phyloP scores from a whole-genome alignment of 345 rosid genomes.

The Rubroshorea leprosula region DNA sequence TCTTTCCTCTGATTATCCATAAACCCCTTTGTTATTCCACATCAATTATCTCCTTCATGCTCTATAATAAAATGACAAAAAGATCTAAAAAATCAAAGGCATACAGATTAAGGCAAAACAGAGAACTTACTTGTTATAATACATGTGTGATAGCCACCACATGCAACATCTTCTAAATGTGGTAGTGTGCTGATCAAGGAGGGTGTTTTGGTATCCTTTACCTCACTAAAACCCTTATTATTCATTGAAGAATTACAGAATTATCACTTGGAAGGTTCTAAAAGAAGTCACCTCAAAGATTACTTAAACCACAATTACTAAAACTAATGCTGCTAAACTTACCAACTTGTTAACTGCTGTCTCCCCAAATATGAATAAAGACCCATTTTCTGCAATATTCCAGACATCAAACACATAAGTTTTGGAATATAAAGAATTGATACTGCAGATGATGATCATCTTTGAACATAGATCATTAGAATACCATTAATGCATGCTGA shows the following conservation, averaged over 20 bases:
- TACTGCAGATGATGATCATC: conserved; percentile 2
- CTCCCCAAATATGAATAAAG: conserved; percentile 79
- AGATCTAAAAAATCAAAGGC: not conserved
- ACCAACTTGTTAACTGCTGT: conserved; percentile 46
- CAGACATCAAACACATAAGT: conserved; percentile 17
- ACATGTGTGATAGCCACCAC: conserved; percentile 96
- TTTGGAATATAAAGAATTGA: conserved; percentile 10
- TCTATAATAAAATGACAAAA: not conserved
- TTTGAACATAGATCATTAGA: conserved; percentile 12
- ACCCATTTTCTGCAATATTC: conserved; percentile 63
- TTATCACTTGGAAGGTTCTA: conserved; percentile 6
- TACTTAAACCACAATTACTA: conserved; percentile 8
- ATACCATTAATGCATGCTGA: conserved; percentile 85
- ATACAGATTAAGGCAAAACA: conserved; percentile 6
- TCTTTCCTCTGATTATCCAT: too few species aligned
- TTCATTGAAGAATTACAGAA: conserved; percentile 14
- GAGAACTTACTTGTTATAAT: conserved; percentile 61
- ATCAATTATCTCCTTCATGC: conserved; percentile 3
- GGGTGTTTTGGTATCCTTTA: conserved; percentile 46
- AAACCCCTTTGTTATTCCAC: too few species aligned
- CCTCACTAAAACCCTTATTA: conserved; percentile 51
- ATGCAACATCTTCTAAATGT: conserved; percentile 65
- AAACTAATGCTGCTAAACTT: conserved; percentile 16
- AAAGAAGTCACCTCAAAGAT: not conserved
- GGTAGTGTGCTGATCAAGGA: conserved; percentile 53